phyloP scores from a whole-genome alignment of 345 rosid species.

The Euphorbia peplus region DNA sequence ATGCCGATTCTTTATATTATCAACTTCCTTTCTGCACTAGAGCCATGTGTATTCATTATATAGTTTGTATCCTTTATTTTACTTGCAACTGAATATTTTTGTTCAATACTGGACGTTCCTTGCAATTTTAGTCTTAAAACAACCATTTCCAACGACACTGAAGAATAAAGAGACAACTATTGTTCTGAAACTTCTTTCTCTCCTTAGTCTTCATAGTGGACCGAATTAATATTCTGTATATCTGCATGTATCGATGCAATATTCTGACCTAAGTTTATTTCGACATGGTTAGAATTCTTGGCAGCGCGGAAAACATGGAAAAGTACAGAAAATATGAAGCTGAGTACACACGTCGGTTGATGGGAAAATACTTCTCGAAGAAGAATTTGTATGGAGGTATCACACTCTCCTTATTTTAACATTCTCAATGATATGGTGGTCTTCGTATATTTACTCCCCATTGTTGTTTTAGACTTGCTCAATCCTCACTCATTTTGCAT shows the following conservation, averaged over 20 bases:
- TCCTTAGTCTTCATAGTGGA: not conserved
- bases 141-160: not conserved
- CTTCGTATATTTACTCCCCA: not conserved
- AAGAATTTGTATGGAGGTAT: constrained; percentile 62
- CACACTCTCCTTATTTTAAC: not conserved
- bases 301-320: constrained; percentile 40
- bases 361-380: constrained; percentile 68
- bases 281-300: constrained; percentile 21
- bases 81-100: not conserved
- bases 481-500: not conserved
- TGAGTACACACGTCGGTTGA: constrained; percentile 45
- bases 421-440: not conserved
- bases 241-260: not conserved
- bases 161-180: not conserved
- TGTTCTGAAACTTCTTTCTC: not conserved
- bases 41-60: not conserved
- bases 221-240: not conserved
- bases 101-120: not conserved
- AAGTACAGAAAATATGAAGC: constrained; percentile 59
- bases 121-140: not conserved
- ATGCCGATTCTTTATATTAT: not conserved
- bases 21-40: not conserved
- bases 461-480: not conserved
- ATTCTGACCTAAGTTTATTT: not conserved
- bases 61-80: not conserved